Percentiles rank a stretch among this genome's conserved stretches.
phyloP scores from a whole-genome alignment of 805 yeast species.

The Nakazawaea laoshanensis region DNA sequence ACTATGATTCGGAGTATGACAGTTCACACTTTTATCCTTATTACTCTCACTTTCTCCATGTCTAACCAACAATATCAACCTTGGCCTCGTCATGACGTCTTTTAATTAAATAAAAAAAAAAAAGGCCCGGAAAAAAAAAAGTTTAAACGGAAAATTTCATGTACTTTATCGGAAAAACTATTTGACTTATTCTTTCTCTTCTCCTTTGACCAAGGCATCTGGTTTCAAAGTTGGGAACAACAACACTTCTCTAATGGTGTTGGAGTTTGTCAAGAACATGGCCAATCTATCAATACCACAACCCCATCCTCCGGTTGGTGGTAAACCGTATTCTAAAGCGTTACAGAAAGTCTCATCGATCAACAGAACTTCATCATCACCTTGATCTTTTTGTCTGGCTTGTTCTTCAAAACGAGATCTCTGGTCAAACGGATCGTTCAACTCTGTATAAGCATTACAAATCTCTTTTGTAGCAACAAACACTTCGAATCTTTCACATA shows the following conservation, averaged over 20 bases:
- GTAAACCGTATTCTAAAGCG: constrained; percentile 96
- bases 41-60: constrained; percentile 95
- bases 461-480: constrained; percentile 98
- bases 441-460: constrained; percentile 96
- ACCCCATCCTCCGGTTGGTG: constrained; percentile 99
- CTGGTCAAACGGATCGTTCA: constrained; percentile 98
- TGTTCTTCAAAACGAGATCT: constrained; percentile 97
- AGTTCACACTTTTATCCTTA: constrained; percentile 74
- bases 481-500: constrained; percentile 97
- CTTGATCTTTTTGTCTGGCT: constrained; percentile 97
- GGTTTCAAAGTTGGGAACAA: constrained; percentile 99
- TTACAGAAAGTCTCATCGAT: constrained; percentile 96
- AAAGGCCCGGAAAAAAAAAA: too few relatives aligned
- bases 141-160: too few relatives aligned
- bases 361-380: constrained; percentile 98
- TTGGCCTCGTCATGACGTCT: constrained; percentile 12
- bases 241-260: constrained; percentile 94
- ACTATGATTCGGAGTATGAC: constrained; percentile 71
- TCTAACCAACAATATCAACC: constrained; percentile 64
- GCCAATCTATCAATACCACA: constrained; percentile 97
- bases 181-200: constrained; percentile 22
- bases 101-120: background rate
- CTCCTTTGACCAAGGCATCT: constrained; percentile 42
- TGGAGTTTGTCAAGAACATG: constrained; percentile 95
- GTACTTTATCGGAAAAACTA: too few relatives aligned